Evolutionary conservation across 768 basidiomycete genomes (phyloP).

Genomic region (Rhodosporidiobolus sp.): DNA sequence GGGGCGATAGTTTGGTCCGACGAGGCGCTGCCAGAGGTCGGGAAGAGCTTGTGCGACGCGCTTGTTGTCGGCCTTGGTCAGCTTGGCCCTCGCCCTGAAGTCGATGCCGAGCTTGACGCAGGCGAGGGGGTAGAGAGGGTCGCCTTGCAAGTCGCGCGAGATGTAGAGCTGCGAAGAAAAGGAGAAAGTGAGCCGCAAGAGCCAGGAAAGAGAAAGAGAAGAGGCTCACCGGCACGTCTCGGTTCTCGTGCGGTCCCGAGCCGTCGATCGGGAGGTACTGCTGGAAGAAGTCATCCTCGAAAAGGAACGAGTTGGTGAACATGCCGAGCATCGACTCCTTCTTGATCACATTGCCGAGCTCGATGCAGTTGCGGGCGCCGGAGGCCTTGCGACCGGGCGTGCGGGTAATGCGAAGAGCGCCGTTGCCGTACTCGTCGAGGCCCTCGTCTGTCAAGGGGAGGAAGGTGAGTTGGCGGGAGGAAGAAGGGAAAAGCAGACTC

Average conservation of each 20-base stretch:
- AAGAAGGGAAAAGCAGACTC: too few species aligned
- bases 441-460: constrained; percentile 5
- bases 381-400: neutral
- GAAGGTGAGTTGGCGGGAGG: too few species aligned
- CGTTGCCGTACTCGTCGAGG: neutral
- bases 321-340: neutral
- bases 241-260: neutral
- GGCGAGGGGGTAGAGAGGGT: neutral
- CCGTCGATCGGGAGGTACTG: neutral
- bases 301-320: neutral
- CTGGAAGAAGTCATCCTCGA: constrained; percentile 8
- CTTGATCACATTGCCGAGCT: neutral
- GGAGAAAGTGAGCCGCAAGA: neutral
- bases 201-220: too few species aligned
- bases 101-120: neutral
- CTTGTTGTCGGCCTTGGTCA: neutral
- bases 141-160: neutral
- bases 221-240: constrained; percentile 1
- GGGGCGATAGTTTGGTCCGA: constrained; percentile 5
- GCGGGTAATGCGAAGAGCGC: constrained; percentile 1
- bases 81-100: too few species aligned
- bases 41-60: neutral
- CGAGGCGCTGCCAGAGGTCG: neutral
- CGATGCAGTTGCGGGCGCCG: neutral
- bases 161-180: neutral